Evolutionary conservation across 106 monocot species (phyloP), one percentile per base, ranked within the genome.

Genomic region (Allium cepa): DNA sequence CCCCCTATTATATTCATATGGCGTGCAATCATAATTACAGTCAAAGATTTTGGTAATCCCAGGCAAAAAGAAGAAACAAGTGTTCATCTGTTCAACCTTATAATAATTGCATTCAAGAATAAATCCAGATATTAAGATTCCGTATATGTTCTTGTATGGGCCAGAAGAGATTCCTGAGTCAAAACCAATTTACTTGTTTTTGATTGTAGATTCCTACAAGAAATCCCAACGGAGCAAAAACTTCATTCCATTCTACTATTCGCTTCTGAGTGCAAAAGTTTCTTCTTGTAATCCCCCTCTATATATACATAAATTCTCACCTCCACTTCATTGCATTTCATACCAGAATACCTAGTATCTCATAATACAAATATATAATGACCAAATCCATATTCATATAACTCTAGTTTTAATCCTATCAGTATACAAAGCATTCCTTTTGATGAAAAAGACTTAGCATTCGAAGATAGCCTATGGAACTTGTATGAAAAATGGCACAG

Each of bases 401-500:
- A 1, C 59, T 22, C 22, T 59, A 53, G 53, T 15, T 11, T 15
- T 53, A 53, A 53, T 15, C 10, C 22, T 53, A 11, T n/a, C 51
- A 9, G 9, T 68, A 14, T 26, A 0, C 12, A 22, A 10, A 17
- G 68, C 73, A 64, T 90, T 11, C 71, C 55, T 4, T 79, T 91
- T 49, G 55, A 69, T 16, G 86, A 84, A 26, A 74, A 75, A 66
- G 86, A 90, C 71, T 63, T 90, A 2, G 80, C 61, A 27, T 71
- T 83, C 12, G 83, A 90, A 27, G 81, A 90, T 28, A 81, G 76
- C 68, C 67, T 90, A 12, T 83, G 83, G 79, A 64, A 59, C 71
- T 62, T 87, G 22, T 91, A 81, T 53, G 81, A 83, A 80, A 60
- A 80, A 55, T 86, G 86, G 86, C 51, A 75, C 50, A 76, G 68